These are phyloP conservation scores for Alternaria triticina DNA, from an alignment of 2,329 filamentous ascomycete genomes.

Conservation along the genomic window DNA sequence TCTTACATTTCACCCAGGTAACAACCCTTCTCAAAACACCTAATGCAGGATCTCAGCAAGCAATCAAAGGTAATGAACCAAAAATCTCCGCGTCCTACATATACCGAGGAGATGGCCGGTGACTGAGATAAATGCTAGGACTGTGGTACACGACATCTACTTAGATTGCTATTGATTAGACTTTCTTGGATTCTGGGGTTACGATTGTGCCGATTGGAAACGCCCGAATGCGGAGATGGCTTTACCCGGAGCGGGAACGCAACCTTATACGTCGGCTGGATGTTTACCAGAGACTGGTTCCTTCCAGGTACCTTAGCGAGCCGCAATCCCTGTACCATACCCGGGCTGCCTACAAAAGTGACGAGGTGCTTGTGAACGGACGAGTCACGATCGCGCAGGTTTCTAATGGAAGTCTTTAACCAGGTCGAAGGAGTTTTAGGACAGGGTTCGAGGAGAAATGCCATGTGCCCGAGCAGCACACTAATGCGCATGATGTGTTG, in stretches of 20 bases:
- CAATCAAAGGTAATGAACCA: constrained; percentile 33
- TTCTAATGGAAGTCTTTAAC: neutral
- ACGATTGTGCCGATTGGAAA: constrained; percentile 31
- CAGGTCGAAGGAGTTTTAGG: neutral
- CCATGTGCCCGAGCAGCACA: neutral
- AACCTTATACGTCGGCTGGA: constrained; percentile 30
- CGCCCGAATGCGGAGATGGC: constrained; percentile 26
- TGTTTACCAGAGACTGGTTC: constrained; percentile 22
- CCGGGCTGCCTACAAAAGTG: constrained; percentile 12
- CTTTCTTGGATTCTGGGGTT: constrained; percentile 23
- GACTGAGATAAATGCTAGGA: constrained; percentile 24
- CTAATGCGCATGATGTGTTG: neutral
- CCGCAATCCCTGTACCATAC: constrained; percentile 12
- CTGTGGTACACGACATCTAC: constrained; percentile 30
- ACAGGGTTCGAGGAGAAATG: neutral
- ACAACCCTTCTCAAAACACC: constrained; percentile 16
- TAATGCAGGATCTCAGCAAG: constrained; percentile 20
- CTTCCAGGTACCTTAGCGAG: constrained; percentile 28
- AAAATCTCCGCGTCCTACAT: constrained; percentile 30
- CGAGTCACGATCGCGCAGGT: constrained; percentile 7
- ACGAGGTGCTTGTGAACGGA: constrained; percentile 7
- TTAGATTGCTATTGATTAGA: constrained; percentile 43
- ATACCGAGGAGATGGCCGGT: constrained; percentile 28
- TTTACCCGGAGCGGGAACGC: constrained; percentile 21
- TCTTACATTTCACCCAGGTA: constrained; percentile 27